These are phyloP conservation scores for Venturia oleaginea DNA, from an alignment of 2,329 filamentous ascomycete genomes.

Conservation along the genomic window DNA sequence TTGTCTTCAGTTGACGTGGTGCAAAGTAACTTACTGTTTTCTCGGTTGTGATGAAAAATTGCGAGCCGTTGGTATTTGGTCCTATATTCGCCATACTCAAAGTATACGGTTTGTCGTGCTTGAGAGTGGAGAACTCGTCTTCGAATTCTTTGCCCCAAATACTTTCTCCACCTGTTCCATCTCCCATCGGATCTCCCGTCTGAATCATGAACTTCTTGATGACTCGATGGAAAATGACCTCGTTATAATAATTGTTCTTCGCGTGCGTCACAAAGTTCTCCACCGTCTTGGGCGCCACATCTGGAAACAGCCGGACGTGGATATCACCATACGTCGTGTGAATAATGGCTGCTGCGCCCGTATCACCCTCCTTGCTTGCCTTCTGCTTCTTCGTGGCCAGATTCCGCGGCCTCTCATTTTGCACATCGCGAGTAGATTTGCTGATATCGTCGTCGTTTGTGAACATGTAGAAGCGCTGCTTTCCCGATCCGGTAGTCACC, in stretches of 20 bases:
- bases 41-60: slow-evolving; percentile 98
- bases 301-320: slow-evolving; percentile 83
- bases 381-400: slow-evolving; percentile 40
- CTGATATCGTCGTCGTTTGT: slow-evolving; percentile 79
- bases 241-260: slow-evolving; percentile 89
- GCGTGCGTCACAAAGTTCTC: slow-evolving; percentile 96
- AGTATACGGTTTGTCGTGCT: slow-evolving; percentile 93
- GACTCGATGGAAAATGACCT: slow-evolving; percentile 92
- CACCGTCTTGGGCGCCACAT: slow-evolving; percentile 85
- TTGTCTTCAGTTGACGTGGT: no score
- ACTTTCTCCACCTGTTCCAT: slow-evolving; percentile 81
- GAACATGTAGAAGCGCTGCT: slow-evolving; percentile 96
- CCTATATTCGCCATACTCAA: slow-evolving; percentile 97
- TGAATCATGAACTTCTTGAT: slow-evolving; percentile 99
- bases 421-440: slow-evolving; percentile 79
- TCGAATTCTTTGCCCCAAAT: slow-evolving; percentile 91
- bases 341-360: slow-evolving; percentile 69
- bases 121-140: slow-evolving; percentile 85
- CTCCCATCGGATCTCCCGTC: slow-evolving; percentile 73
- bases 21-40: slow-evolving; percentile 63
- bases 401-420: slow-evolving; percentile 83
- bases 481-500: slow-evolving; percentile 72
- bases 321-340: slow-evolving; percentile 95
- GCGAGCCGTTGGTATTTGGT: slow-evolving; percentile 87
- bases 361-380: slow-evolving; percentile 56